Base-by-base conservation (phyloP, 495 filamentous ascomycete genomes). In the Podospora bellae-mahoneyi region DNA sequence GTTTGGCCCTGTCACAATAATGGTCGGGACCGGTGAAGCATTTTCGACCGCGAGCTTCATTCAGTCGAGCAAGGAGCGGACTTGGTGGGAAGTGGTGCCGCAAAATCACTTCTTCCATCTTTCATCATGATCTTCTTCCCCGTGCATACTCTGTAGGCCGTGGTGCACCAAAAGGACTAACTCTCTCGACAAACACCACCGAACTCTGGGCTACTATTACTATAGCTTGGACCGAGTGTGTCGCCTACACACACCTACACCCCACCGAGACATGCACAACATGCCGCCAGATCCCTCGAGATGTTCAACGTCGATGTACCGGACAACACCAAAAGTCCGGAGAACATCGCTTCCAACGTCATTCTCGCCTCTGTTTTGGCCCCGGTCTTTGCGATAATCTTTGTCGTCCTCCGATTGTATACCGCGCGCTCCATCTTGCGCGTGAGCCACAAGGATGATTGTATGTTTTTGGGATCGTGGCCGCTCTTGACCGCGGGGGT, bases 351-450 rank as follows among this genome's bases (percentile, higher is more conserved):
- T 18, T 0, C 0, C 3, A 56, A 66, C 13, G 26, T 76, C 53
- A 53, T 77, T 20, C 4, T 72, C 19, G 60, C 64, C n/a, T 54
- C 53, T 15, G 59, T 53, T 53, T 54, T 76, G 5, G 62, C 69
- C 13, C 73, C 74, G 7, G 55, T 53, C 2, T 68, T 75, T 39
- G 65, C 74, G 3, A 5, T 68, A 13, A 0, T 75, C 7, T 73
- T 75, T 28, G 68, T 76, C 6, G 60, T 20, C 15, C 55, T 72
- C 20, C 69, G 74, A 9, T 70, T 75, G 44, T 76, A 72, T 57
- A 75, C 73, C 4, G 66, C 73, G 28, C 67, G 65, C 2, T 55
- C 9, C 18, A 68, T 76, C 19, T 64, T 73, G 19, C 66, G 65
- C 4, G 56, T 18, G 1, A 65, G 73, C 26, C 66, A 70, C 61